Evolutionary conservation across 768 basidiomycete genomes (phyloP).

Genomic region (Mycena vulgaris): DNA sequence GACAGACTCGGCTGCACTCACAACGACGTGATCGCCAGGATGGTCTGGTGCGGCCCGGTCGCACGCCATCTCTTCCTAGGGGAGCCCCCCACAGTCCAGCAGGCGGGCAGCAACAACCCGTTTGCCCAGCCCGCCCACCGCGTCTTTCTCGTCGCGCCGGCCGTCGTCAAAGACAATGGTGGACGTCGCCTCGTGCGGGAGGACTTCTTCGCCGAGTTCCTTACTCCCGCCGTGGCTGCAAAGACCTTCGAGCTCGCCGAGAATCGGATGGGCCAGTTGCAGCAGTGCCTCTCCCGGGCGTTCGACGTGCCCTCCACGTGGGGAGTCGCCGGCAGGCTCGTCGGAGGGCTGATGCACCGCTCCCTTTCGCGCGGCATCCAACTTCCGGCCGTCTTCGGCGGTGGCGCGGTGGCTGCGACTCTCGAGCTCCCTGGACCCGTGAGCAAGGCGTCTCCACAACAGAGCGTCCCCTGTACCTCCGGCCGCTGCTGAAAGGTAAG

Average conservation of each 20-base stretch:
- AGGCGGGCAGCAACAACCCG: background rate
- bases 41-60: constrained; percentile 12
- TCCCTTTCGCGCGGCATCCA: background rate
- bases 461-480: constrained; percentile 23
- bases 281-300: background rate
- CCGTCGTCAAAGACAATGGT: constrained; percentile 3
- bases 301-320: background rate
- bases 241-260: constrained; percentile 4
- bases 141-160: constrained; percentile 15
- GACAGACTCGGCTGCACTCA: too few species aligned
- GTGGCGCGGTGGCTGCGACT: constrained; percentile 10
- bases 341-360: constrained; percentile 26
- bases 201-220: constrained; percentile 7
- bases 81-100: background rate
- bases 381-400: constrained; percentile 17
- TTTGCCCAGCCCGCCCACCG: background rate
- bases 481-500: constrained; percentile 6
- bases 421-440: constrained; percentile 10
- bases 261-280: background rate
- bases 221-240: constrained; percentile 17
- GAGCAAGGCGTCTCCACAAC: constrained; percentile 1
- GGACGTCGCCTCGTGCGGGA: constrained; percentile 4
- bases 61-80: constrained; percentile 10
- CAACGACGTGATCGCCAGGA: background rate
- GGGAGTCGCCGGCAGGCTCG: constrained; percentile 11